Base-by-base conservation (phyloP, 2,329 filamentous ascomycete species). In the Pseudodiploospora longispora region DNA sequence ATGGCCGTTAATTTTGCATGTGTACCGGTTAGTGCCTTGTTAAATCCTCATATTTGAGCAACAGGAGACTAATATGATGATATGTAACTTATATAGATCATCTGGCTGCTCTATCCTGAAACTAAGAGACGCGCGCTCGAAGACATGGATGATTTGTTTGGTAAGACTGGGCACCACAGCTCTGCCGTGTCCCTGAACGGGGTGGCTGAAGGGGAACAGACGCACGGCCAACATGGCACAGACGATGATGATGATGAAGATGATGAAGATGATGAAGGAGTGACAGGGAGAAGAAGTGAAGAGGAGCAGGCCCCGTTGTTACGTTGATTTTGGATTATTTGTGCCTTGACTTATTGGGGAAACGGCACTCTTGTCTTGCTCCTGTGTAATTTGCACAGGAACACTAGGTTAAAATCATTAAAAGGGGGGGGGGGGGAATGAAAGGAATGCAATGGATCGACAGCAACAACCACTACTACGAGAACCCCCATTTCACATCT, bases 111-210 rank as follows among this genome's bases (percentile, higher is more conserved):
- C 10, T 71, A 70, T 41, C 70, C 69, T 0, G 70, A 74, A 49
- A 72, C 69, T 0, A 71, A 68, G 36, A 63, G 64, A 0, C 55
- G 60, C 1, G 53, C 61, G 0, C 50, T 70, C 5, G 70, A 73
- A 43, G 64, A 71, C 10, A 71, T 74, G 65, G 69, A 72, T 37
- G 53, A 42, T 1, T 47, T 73, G 2, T 72, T 73, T 39, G 59
- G 59, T 1, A 48, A 45, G 28, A 36, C 36, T 2, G n/a, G 28
- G 6, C 35, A 35, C 7, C 27, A 32, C n/a, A 34, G 33, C 31
- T 10, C 41, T 6, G 30, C 12, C 12, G 4, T 41, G 7, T 27
- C 33, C 19, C 28, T 38, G 34, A 45, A 38, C 27, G 32, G 34
- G 10, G 36, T 31, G 29, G 10, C 29, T 12, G 47, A 42, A 5